Evolutionary conservation across 306 rosid species (phyloP).

Genomic region (Ziziphus jujuba): DNA sequence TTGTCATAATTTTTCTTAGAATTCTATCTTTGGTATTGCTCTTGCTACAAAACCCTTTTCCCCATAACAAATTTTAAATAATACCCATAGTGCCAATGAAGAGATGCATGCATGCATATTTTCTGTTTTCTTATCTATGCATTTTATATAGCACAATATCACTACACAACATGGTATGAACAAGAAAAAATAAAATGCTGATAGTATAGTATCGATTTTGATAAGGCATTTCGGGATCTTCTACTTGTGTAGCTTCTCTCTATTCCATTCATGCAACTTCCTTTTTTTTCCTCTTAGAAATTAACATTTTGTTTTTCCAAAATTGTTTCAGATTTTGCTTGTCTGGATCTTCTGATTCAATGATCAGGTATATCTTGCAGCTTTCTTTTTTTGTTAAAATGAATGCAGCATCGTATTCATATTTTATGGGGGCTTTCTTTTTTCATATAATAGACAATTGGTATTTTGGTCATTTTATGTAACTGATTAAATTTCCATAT

Average conservation of each 20-base stretch:
- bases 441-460: neutral
- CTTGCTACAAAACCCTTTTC: neutral
- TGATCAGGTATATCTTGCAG: conserved; percentile 73
- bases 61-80: neutral
- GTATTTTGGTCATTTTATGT: conserved; percentile 1
- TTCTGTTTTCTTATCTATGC: neutral
- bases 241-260: neutral
- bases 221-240: neutral
- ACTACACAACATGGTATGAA: too few species aligned
- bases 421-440: neutral
- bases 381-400: neutral
- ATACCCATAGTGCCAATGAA: neutral
- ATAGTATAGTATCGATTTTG: too few species aligned
- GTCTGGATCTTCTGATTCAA: conserved; percentile 98
- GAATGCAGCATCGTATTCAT: neutral
- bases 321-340: conserved; percentile 73
- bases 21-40: neutral
- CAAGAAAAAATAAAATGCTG: too few species aligned
- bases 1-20: neutral
- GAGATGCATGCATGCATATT: neutral
- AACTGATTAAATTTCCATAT: conserved; percentile 26
- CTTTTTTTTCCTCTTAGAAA: neutral
- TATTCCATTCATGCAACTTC: neutral
- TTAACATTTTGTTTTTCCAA: conserved; percentile 23
- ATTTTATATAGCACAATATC: neutral